phyloP scores from a whole-genome alignment of 805 yeast genomes.

The Nakazawaea wickerhamii region DNA sequence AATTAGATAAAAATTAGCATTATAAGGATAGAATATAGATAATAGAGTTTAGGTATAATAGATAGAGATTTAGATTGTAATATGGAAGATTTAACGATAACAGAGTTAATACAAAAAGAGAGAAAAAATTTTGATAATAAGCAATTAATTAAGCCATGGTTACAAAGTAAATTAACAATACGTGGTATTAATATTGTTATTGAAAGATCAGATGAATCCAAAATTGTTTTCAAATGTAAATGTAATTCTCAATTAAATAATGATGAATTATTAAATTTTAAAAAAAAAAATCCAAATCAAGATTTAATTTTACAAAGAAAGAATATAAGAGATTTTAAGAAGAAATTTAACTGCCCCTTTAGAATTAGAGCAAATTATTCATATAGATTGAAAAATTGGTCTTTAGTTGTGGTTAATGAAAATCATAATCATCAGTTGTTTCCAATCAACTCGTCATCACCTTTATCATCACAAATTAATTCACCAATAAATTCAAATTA shows the following conservation, averaged over 20 bases:
- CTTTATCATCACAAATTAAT: not conserved
- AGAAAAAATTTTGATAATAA: constrained; percentile 32
- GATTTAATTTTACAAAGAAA: constrained; percentile 20
- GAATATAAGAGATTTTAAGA: constrained; percentile 13
- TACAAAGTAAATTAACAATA: constrained; percentile 40
- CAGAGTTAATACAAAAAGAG: constrained; percentile 13
- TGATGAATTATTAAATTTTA: constrained; percentile 16
- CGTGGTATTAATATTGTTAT: constrained; percentile 53
- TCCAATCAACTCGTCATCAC: constrained; percentile 15
- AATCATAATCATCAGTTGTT: constrained; percentile 49
- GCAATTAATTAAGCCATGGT: constrained; percentile 57
- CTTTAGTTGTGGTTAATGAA: constrained; percentile 55
- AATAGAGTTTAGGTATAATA: too few relatives aligned
- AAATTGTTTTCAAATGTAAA: constrained; percentile 60
- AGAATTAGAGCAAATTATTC: constrained; percentile 60
- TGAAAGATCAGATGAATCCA: constrained; percentile 55
- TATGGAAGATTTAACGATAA: constrained; percentile 2
- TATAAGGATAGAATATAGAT: too few relatives aligned
- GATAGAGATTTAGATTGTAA: too few relatives aligned
- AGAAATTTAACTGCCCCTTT: constrained; percentile 49
- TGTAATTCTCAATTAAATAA: constrained; percentile 22
- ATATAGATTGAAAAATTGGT: constrained; percentile 47
- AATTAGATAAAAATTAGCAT: too few relatives aligned
- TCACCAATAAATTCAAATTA: constrained; percentile 5
- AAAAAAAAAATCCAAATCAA: constrained; percentile 23